Evolutionary conservation across 2,329 filamentous ascomycete species (phyloP), one percentile per base, ranked within the genome.

Genomic region (Fusarium sp.): DNA sequence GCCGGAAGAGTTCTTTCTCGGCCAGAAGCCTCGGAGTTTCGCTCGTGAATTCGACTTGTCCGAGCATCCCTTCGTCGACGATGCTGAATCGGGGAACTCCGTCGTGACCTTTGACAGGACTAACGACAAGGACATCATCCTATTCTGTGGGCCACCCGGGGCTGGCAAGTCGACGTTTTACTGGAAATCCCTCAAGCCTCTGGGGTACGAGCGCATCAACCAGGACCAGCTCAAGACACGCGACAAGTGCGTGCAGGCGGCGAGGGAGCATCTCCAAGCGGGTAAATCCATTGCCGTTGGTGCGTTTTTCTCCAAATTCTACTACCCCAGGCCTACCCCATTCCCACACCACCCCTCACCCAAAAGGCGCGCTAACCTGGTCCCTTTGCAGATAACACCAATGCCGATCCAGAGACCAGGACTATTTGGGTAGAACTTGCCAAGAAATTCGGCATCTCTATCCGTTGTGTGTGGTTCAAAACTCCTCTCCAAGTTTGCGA

Each of bases 81-180:
- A 80, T 11, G 77, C 78, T 6, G 61, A 60, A 36, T 68, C 77
- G 71, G 47, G 77, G 73, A 51, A 68, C 24, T 54, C 72, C 2
- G 78, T 75, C 14, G 44, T 89, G 1, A 15, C 90, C 3, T 87
- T 88, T 72, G 85, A 87, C 51, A 94, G 91, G 82, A 88, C 86
- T 57, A 90, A 92, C 76, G 81, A 88, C 11, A 81, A 90, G 72
- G 95, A 98, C 61, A 85, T 98, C 20, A 89, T 98, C 30, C 82
- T 98, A 13, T 94, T 97, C 80, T 95, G 93, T 78, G 96, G 96
- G 3, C 94, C 93, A 53, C 96, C 96, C 0, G 95, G 93, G 3
- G 91, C 94, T 6, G 96, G 96, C 24, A 98, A 99, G 82, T 97
- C 94, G 42, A 95, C 94, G 0, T 97, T 96, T 78, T 98, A 92